Base-by-base conservation (phyloP, 2,329 filamentous ascomycete genomes). In the Cladosporium austrohemisphaericum region DNA sequence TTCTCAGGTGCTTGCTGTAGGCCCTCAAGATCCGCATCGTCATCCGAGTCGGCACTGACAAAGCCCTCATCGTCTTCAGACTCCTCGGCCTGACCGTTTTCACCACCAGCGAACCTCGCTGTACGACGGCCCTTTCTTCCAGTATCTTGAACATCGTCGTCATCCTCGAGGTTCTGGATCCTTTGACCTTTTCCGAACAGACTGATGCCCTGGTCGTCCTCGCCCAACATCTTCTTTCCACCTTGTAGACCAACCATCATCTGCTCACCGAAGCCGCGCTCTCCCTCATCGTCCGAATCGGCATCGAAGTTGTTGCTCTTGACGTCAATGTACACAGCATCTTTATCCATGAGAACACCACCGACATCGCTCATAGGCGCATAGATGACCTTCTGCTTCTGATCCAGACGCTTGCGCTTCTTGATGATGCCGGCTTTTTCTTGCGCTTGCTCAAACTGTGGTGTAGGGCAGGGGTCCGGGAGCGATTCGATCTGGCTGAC, bases 281-380 rank as follows among this genome's bases (percentile, higher is more conserved):
- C 87, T 23, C 78, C 78, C 9, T 81, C 72, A 11, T 76, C 75
- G 4, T 78, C 78, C 1, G 71, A 78, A 9, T 88, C 83, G 2
- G 70, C 69, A 54, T 83, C 74, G 57, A 98, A 96, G 3, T 81
- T 94, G 22, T 77, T 74, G 11, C 79, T 81, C 64, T 84, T 85
- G 35, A 86, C 71, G 61, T 86, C 81, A 55, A 86, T 96, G 73
- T 95, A 98, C 29, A 98, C 91, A 6, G 92, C 91, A 69, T 98
- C 93, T 53, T 95, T 95, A 58, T 98, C 93, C 44, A 98, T 92
- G 65, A 97, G 84, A 10, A 98, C 81, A 61, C 93, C 93, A 57
- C 91, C 94, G 26, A 95, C 90, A 69, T 98, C 93, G 20, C 91
- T 95, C 92, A 98, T 97, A 26, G 93, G 94, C 2, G 93, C 94